Conservation (phyloP, 768 basidiomycete genomes). For the Pleurotus citrinopileatus region DNA sequence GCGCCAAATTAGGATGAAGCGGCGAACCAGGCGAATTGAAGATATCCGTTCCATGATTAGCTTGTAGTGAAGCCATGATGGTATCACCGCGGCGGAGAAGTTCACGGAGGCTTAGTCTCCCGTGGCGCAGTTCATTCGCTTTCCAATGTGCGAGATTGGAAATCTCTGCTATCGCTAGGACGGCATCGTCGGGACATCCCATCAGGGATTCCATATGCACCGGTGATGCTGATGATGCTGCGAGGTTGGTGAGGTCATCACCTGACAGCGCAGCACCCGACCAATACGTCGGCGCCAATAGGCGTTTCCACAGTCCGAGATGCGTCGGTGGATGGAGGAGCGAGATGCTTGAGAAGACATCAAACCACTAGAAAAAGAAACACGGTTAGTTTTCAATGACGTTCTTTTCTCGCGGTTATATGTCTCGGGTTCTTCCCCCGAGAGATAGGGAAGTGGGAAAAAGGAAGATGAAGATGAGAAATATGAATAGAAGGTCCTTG, state of each 20-base stretch:
- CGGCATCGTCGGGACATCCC: conserved; percentile 77
- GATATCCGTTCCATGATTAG: conserved; percentile 30
- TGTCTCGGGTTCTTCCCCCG: too few relatives aligned
- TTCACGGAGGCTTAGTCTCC: conserved; percentile 70
- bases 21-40: conserved; percentile 26
- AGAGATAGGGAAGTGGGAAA: neutral
- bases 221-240: conserved; percentile 35
- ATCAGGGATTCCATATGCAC: conserved; percentile 62
- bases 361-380: conserved; percentile 58
- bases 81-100: conserved; percentile 69
- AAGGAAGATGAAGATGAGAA: neutral
- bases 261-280: conserved; percentile 26
- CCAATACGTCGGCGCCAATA: conserved; percentile 53
- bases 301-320: conserved; percentile 59
- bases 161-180: conserved; percentile 73
- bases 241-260: conserved; percentile 17
- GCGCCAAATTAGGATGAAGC: conserved; percentile 39
- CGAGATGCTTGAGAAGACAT: conserved; percentile 69
- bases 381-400: conserved; percentile 15
- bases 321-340: conserved; percentile 61
- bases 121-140: conserved; percentile 55
- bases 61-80: conserved; percentile 65
- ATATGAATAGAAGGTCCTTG: neutral
- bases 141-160: conserved; percentile 80
- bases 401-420: too few relatives aligned